Evolutionary conservation across 208 protist genomes (phyloP), one percentile per base, ranked within the genome.

Genomic region (Naegleria lovaniensis): DNA sequence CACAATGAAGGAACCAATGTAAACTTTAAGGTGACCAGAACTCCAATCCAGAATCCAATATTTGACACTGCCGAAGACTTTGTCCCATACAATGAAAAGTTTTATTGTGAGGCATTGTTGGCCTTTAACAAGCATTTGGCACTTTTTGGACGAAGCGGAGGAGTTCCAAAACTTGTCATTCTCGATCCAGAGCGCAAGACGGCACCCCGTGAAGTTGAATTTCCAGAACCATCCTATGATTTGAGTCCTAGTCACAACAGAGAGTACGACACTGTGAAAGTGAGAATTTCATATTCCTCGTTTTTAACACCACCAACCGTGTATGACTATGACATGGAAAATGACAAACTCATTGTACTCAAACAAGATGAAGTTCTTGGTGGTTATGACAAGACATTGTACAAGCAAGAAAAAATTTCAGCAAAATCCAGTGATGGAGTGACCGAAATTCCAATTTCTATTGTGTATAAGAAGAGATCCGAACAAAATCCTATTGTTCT

Each of bases 401-500:
- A 88, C 36, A 19, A 40, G 1, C 22, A n/a, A 13, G 33, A 83
- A n/a, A 83, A 67, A 29, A 39, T 36, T 39, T 40, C 5, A 43
- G 48, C 16, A 39, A 25, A 25, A 67, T 55, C n/a, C 67, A 0
- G 16, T 7, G 39, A 40, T 85, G 33, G 19, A 40, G 11, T 48
- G 11, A 48, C 39, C 25, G 11, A 48, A 22, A 48, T 85, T 48
- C 83, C 83, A n/a, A 9, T 85, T 29, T 29, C n/a, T 13, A 40
- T 85, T 29, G 36, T 85, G 7, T 85, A 85, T 38, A 85, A 48
- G 43, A 95, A 95, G 75, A 83, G 55, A 29, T 67, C 55, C 4
- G 22, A 29, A 29, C 11, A 67, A 3, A 29, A 29, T 52, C 93
- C 94, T 91, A 92, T 97, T 48, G 94, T 96, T 91, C 40, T 95